phyloP scores from a whole-genome alignment of 2,329 filamentous ascomycete genomes.

The Periglandula ipomoeae region DNA sequence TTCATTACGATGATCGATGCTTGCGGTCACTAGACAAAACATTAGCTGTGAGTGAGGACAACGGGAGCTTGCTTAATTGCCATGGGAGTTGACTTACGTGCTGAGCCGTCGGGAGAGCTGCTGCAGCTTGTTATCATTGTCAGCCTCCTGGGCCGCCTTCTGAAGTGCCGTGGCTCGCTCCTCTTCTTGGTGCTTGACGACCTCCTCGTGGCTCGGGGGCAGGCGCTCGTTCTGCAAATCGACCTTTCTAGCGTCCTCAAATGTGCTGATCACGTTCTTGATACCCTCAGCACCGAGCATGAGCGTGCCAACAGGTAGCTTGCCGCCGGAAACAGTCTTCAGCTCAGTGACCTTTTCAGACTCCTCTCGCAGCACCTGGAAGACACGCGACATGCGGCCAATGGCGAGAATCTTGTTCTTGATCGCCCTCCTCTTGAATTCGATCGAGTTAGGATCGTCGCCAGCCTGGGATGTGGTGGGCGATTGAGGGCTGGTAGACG shows the following conservation, averaged over 20 bases:
- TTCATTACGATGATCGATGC: slow-evolving; percentile 10
- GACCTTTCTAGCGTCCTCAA: slow-evolving; percentile 94
- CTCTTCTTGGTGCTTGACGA: slow-evolving; percentile 71
- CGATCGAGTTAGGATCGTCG: slow-evolving; percentile 73
- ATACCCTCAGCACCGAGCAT: slow-evolving; percentile 98
- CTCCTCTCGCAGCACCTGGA: slow-evolving; percentile 96
- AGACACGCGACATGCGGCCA: slow-evolving; percentile 89
- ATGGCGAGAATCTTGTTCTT: slow-evolving; percentile 99
- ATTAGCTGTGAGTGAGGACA: not conserved
- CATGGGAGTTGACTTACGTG: slow-evolving; percentile 61
- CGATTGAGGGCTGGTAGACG: slow-evolving; percentile 43
- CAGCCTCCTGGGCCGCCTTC: slow-evolving; percentile 77
- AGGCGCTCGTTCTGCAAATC: slow-evolving; percentile 94
- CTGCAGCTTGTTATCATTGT: slow-evolving; percentile 82
- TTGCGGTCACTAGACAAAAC: slow-evolving; percentile 23
- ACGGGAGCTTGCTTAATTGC: not conserved
- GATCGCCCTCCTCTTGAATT: slow-evolving; percentile 92
- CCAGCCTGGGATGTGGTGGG: slow-evolving; percentile 46
- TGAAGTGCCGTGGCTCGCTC: slow-evolving; percentile 76
- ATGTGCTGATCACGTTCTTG: slow-evolving; percentile 94
- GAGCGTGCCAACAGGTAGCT: slow-evolving; percentile 86
- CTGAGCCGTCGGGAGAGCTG: slow-evolving; percentile 84
- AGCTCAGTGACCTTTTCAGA: slow-evolving; percentile 94
- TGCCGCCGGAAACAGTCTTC: slow-evolving; percentile 90
- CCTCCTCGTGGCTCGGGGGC: slow-evolving; percentile 87